phyloP scores from a whole-genome alignment of 768 basidiomycete genomes.

The Lactarius deliciosus region DNA sequence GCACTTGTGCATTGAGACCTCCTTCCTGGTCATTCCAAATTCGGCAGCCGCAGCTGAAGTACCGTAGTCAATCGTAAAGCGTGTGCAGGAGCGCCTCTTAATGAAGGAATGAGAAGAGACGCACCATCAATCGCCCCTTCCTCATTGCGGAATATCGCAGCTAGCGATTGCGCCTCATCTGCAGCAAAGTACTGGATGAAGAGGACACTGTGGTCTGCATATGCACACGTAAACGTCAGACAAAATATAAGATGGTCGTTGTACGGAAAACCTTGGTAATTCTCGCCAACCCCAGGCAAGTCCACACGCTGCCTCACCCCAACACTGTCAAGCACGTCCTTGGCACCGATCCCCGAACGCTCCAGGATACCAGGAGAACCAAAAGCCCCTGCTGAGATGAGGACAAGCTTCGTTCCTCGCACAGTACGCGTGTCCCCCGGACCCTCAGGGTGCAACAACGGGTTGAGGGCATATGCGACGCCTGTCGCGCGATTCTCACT shows the following conservation, averaged over 20 bases:
- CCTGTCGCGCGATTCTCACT: slow-evolving; percentile 32
- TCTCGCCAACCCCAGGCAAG: slow-evolving; percentile 41
- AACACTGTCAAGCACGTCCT: slow-evolving; percentile 34
- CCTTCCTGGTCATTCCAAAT: slow-evolving; percentile 42
- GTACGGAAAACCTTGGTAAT: slow-evolving; percentile 37
- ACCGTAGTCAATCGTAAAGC: not conserved
- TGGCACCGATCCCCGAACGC: slow-evolving; percentile 47
- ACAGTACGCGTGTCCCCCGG: slow-evolving; percentile 31
- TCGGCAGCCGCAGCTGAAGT: slow-evolving; percentile 38
- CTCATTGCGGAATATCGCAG: slow-evolving; percentile 22
- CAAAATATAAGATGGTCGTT: not conserved
- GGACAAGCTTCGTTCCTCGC: slow-evolving; percentile 39
- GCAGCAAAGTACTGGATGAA: slow-evolving; percentile 20
- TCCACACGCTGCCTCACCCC: slow-evolving; percentile 38
- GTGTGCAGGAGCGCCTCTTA: not conserved
- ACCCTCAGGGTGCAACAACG: slow-evolving; percentile 15
- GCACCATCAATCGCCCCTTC: slow-evolving; percentile 26
- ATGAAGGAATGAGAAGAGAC: slow-evolving; percentile 24
- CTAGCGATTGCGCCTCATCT: slow-evolving; percentile 29
- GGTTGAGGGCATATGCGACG: not conserved
- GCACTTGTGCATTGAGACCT: slow-evolving; percentile 54
- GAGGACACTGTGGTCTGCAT: slow-evolving; percentile 24
- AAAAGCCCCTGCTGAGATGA: slow-evolving; percentile 43
- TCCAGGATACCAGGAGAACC: slow-evolving; percentile 54
- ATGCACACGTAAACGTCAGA: not conserved